These are phyloP conservation scores for Vanrija sp. DNA, from an alignment of 1,284 basidiomycete species.

Conservation along the genomic window DNA sequence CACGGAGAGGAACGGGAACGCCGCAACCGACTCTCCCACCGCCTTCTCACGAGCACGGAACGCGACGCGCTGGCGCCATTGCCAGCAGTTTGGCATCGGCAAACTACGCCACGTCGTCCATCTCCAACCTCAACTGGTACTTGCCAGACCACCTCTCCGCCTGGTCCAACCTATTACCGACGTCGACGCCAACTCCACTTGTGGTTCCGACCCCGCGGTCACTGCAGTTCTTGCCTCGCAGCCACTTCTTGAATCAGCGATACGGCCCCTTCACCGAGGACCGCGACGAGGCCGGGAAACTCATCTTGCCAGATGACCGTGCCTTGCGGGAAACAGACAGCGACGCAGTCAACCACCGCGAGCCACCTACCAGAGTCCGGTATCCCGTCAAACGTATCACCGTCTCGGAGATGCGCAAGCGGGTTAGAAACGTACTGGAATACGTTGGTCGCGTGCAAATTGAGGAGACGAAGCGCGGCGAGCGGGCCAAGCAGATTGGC, in stretches of 20 bases:
- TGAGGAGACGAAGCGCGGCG: constrained; percentile 65
- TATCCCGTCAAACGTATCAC: constrained; percentile 94
- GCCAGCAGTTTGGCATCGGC: constrained; percentile 31
- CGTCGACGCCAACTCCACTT: constrained; percentile 66
- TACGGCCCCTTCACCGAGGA: constrained; percentile 40
- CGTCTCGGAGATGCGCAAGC: constrained; percentile 93
- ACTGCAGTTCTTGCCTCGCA: constrained; percentile 31
- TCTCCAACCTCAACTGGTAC: constrained; percentile 64
- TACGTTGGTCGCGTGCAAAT: constrained; percentile 67
- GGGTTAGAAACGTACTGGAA: constrained; percentile 83
- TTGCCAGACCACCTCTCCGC: constrained; percentile 91
- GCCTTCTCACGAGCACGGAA: constrained; percentile 40
- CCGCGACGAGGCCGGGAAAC: constrained; percentile 28
- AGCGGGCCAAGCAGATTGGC: constrained; percentile 64
- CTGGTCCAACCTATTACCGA: constrained; percentile 78
- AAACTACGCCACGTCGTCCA: constrained; percentile 27
- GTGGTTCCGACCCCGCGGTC: constrained; percentile 57
- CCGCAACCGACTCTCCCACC: constrained; percentile 25
- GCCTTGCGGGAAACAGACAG: constrained; percentile 27
- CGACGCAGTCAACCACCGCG: constrained; percentile 54
- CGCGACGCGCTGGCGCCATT: constrained; percentile 46
- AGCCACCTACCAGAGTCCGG: constrained; percentile 85
- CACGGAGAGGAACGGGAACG: constrained; percentile 16
- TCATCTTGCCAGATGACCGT: constrained; percentile 30
- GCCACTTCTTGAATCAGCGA: constrained; percentile 35